A percentile compares a stretch with the other conserved stretches of the same genome.
These are phyloP conservation scores for Penicillium brasilianum DNA, from an alignment of 2,329 filamentous ascomycete genomes.

Conservation along the genomic window DNA sequence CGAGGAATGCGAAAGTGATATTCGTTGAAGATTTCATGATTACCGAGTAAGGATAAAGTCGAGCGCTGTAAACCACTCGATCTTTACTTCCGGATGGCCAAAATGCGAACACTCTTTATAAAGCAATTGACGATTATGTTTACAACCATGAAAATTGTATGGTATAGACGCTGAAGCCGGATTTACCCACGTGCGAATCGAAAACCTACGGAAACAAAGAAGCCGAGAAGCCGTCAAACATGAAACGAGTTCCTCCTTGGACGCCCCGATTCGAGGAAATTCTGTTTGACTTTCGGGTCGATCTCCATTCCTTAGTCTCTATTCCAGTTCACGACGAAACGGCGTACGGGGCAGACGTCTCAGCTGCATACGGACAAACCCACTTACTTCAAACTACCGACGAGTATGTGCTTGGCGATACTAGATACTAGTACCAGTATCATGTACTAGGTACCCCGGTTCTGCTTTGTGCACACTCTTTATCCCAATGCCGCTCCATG, in stretches of 20 bases:
- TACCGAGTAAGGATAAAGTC: neutral
- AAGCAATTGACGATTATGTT: no score
- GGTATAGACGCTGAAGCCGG: neutral
- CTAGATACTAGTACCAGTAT: no score
- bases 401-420: no score
- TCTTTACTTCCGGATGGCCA: constrained; percentile 2
- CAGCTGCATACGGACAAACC: neutral
- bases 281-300: neutral
- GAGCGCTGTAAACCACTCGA: neutral
- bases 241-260: constrained; percentile 12
- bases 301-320: constrained; percentile 3
- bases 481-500: neutral
- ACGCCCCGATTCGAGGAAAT: constrained; percentile 24
- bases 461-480: neutral
- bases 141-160: no score
- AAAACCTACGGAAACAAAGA: neutral
- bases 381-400: neutral
- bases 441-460: no score
- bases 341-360: neutral
- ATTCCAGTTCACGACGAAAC: neutral
- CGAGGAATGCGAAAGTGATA: constrained; percentile 6
- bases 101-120: neutral
- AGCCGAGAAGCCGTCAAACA: neutral
- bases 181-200: neutral
- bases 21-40: neutral